phyloP scores from a whole-genome alignment of 2,329 filamentous ascomycete genomes.

The Alternaria sp. region DNA sequence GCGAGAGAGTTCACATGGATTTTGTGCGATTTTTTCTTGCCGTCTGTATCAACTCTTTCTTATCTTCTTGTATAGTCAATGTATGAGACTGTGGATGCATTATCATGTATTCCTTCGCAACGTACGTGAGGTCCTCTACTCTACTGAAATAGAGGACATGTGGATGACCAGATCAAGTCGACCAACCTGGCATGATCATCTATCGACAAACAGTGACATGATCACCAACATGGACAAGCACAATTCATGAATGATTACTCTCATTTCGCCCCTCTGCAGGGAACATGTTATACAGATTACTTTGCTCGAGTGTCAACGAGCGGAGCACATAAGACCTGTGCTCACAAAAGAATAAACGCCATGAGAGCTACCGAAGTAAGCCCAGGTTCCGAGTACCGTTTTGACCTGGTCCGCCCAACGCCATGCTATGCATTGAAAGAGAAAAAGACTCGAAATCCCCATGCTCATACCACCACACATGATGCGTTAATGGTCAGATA shows the following conservation, averaged over 20 bases:
- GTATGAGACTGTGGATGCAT: background rate
- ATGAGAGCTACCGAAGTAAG: background rate
- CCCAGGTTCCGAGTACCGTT: background rate
- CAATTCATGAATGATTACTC: background rate
- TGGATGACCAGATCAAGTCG: background rate
- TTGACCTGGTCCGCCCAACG: background rate
- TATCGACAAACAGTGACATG: background rate
- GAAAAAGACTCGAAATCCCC: background rate
- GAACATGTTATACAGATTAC: constrained; percentile 1
- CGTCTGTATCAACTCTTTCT: background rate
- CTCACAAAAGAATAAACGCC: background rate
- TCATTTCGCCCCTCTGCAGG: background rate
- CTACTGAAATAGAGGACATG: background rate
- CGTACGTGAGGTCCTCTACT: background rate
- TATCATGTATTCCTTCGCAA: background rate
- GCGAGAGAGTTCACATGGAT: constrained; percentile 1
- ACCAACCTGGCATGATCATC: background rate
- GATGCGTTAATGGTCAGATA: background rate
- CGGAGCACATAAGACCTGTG: background rate
- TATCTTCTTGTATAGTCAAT: constrained; percentile 1
- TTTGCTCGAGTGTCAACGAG: background rate
- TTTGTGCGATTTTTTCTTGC: background rate
- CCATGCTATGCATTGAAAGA: constrained; percentile 1
- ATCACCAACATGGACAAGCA: background rate
- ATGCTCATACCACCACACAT: background rate